These are phyloP conservation scores for Nicotiana obtusifolia DNA, from an alignment of 257 asterid species.

Conservation along the genomic window DNA sequence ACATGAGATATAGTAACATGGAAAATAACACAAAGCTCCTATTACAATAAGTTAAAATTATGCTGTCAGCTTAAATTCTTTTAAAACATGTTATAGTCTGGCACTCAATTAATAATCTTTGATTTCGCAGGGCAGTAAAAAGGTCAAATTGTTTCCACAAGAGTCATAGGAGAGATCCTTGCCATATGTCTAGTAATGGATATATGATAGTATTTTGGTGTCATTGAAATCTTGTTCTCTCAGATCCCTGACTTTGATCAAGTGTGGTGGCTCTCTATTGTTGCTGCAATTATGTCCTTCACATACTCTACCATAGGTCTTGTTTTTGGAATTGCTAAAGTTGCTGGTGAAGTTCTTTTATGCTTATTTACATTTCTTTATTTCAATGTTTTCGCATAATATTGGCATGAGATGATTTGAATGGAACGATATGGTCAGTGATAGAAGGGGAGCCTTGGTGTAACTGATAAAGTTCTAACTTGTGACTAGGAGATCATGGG, in stretches of 20 bases:
- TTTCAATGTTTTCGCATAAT: neutral
- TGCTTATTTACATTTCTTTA: neutral
- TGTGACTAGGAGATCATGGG: too few species aligned
- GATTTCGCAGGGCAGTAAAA: slow-evolving; percentile 34
- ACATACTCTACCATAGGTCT: slow-evolving; percentile 43
- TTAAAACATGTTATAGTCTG: neutral
- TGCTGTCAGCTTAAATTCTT: too few species aligned
- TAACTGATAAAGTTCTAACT: too few species aligned
- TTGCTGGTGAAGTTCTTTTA: slow-evolving; percentile 21
- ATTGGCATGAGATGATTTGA: too few species aligned
- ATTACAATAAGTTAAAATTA: too few species aligned
- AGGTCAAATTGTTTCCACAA: slow-evolving; percentile 42
- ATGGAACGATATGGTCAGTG: too few species aligned
- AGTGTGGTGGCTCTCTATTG: slow-evolving; percentile 49
- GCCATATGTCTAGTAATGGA: slow-evolving; percentile 37
- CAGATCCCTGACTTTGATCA: slow-evolving; percentile 51
- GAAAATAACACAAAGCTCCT: too few species aligned
- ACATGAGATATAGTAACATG: too few species aligned
- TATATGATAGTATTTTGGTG: slow-evolving; percentile 49
- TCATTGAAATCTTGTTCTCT: slow-evolving; percentile 33
- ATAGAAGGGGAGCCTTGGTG: too few species aligned
- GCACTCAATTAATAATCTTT: neutral
- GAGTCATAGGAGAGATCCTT: slow-evolving; percentile 19
- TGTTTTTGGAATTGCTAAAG: slow-evolving; percentile 36
- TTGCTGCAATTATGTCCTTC: slow-evolving; percentile 51